Base-by-base conservation (phyloP, 1,139 yeast genomes). In the Taphrina communis region DNA sequence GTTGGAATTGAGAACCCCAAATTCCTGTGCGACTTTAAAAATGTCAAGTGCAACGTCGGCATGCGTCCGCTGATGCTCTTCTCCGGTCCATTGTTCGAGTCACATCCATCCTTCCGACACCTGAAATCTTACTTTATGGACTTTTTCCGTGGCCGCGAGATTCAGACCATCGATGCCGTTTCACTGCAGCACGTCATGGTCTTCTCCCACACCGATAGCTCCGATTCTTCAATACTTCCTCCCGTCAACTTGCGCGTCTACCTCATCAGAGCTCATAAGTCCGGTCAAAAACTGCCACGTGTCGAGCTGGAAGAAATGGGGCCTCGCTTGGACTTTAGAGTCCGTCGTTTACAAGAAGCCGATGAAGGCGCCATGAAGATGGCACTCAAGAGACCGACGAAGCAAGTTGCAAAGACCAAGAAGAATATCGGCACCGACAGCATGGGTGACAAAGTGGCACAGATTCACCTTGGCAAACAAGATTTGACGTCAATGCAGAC, bases 391-490 rank as follows among this genome's bases (percentile, higher is more conserved):
- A 86, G 84, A 76, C 94, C 97, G 69, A 91, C 85, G 80, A 93
- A 90, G 80, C 83, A 91, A 74, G 90, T 88, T 44, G 85, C 91
- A 69, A 90, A 85, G 83, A 86, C 85, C 72, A 88, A 88, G 85
- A 95, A 95, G 92, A 94, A 94, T 77, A 88, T 94, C 70, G 88
- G 88, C 72, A 86, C 88, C 59, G 98, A 95, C 77, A 76, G 83
- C 72, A 86, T 94, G 89, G 99, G 99, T 81, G 99, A 94, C 80
- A 92, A 94, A 86, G 85, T 94, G 73, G 99, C 97, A 74, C 90
- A 94, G 81, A 86, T 94, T 75, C 99, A 94, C 78, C 89, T 94
- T 79, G 98, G 97, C 80, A 88, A 88, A 79, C 99, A 94, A 83
- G 98, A 94, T 78, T 83, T 95, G 78, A 83, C 85, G 77, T 88